phyloP scores from a whole-genome alignment of 768 basidiomycete species.

The Suillus brevipes region DNA sequence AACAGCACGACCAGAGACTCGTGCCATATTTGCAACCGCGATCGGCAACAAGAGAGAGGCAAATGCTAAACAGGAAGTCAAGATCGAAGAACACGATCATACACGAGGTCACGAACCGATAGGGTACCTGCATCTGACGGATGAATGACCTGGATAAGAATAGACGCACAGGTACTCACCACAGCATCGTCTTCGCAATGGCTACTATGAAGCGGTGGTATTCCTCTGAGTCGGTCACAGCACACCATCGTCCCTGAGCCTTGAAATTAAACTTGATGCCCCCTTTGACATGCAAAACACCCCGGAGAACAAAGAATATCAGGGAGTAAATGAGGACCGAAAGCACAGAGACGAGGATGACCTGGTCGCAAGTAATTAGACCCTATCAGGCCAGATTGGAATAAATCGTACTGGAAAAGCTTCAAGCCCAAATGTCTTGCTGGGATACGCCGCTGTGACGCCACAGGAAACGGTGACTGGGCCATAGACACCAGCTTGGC shows the following conservation, averaged over 20 bases:
- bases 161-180: slow-evolving; percentile 43
- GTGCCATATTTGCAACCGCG: slow-evolving; percentile 49
- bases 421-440: slow-evolving; percentile 52
- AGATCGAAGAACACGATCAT: not conserved
- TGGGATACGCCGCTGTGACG: slow-evolving; percentile 42
- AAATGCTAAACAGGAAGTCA: slow-evolving; percentile 47
- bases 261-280: slow-evolving; percentile 53
- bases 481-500: slow-evolving; percentile 48
- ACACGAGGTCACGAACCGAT: slow-evolving; percentile 43
- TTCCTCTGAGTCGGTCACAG: slow-evolving; percentile 37
- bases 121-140: slow-evolving; percentile 48
- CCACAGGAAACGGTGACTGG: slow-evolving; percentile 53
- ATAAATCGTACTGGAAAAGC: slow-evolving; percentile 55
- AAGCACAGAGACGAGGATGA: slow-evolving; percentile 55
- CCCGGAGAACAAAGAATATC: slow-evolving; percentile 61
- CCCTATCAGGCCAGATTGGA: not conserved
- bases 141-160: slow-evolving; percentile 11
- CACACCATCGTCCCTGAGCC: slow-evolving; percentile 46
- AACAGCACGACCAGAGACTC: slow-evolving; percentile 49
- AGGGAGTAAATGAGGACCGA: slow-evolving; percentile 60
- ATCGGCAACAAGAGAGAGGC: slow-evolving; percentile 59
- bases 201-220: slow-evolving; percentile 62
- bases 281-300: slow-evolving; percentile 50
- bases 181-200: slow-evolving; percentile 70
- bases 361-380: slow-evolving; percentile 35